Evolutionary conservation across 1,139 yeast species (phyloP).

Genomic region (Blastobotrys petasosporus): DNA sequence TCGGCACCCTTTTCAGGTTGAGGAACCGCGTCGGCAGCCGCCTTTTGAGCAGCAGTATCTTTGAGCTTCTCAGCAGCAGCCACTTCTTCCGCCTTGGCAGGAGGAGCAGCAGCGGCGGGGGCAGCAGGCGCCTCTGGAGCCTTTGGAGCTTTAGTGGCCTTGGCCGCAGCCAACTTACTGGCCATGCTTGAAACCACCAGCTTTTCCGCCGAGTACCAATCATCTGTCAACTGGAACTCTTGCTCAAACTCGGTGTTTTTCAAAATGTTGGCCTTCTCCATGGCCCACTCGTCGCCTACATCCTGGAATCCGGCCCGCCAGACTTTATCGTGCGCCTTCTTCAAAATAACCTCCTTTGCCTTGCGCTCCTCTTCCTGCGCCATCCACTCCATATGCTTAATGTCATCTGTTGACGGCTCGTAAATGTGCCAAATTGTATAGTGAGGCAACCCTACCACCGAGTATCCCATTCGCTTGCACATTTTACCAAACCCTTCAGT

Average conservation of each 20-base stretch:
- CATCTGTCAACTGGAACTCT: conserved; percentile 13
- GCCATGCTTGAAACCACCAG: conserved; percentile 3
- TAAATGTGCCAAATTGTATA: conserved; percentile 90
- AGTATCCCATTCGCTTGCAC: conserved; percentile 73
- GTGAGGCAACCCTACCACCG: conserved; percentile 81
- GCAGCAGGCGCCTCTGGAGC: background rate
- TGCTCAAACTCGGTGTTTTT: conserved; percentile 61
- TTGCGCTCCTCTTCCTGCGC: conserved; percentile 81
- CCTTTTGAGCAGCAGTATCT: background rate
- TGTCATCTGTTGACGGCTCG: conserved; percentile 81
- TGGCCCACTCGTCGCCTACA: conserved; percentile 60
- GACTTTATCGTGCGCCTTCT: conserved; percentile 63
- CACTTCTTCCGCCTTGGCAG: no score
- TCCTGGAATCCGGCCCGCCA: conserved; percentile 77
- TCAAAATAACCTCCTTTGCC: conserved; percentile 58
- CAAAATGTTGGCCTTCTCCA: conserved; percentile 59
- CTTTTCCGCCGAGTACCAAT: conserved; percentile 21
- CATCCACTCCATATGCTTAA: conserved; percentile 96
- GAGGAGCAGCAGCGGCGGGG: background rate
- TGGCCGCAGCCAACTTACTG: background rate
- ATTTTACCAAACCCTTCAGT: conserved; percentile 90
- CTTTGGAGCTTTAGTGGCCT: background rate
- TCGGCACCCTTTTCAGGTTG: conserved; percentile 1
- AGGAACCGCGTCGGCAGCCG: background rate
- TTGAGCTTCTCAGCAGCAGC: no score